Conservation (phyloP, 2,329 filamentous ascomycete species). For the Xylaria hypoxylon region DNA sequence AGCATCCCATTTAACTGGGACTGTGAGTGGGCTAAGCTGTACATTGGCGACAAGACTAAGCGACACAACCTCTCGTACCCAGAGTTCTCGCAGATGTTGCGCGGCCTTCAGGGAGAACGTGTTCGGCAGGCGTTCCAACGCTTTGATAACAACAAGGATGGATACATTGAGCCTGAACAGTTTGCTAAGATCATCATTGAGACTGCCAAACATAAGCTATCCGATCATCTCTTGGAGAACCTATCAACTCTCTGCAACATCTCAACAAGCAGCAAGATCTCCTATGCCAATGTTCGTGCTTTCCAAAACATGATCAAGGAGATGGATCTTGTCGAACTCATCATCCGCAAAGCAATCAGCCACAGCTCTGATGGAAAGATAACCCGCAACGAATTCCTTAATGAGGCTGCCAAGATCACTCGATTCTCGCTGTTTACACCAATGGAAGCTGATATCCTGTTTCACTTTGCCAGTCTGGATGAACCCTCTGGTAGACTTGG, state of each 20-base stretch:
- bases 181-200: conserved; percentile 97
- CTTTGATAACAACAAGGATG: conserved; percentile 91
- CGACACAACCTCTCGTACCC: conserved; percentile 93
- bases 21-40: conserved; percentile 94
- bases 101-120: conserved; percentile 93
- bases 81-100: conserved; percentile 98
- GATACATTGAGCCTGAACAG: conserved; percentile 94
- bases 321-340: conserved; percentile 96
- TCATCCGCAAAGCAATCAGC: conserved; percentile 85
- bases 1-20: conserved; percentile 97
- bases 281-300: conserved; percentile 95
- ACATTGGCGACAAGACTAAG: conserved; percentile 88
- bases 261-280: conserved; percentile 89
- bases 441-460: conserved; percentile 98
- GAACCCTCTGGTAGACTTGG: conserved; percentile 87
- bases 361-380: conserved; percentile 93
- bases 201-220: conserved; percentile 94
- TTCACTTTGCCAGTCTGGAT: conserved; percentile 96
- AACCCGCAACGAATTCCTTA: conserved; percentile 91
- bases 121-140: conserved; percentile 94
- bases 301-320: conserved; percentile 98
- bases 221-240: conserved; percentile 92
- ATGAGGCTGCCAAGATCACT: conserved; percentile 90
- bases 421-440: conserved; percentile 97
- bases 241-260: conserved; percentile 96